Base-by-base conservation (phyloP, 306 rosid species). In the Inga oerstediana region DNA sequence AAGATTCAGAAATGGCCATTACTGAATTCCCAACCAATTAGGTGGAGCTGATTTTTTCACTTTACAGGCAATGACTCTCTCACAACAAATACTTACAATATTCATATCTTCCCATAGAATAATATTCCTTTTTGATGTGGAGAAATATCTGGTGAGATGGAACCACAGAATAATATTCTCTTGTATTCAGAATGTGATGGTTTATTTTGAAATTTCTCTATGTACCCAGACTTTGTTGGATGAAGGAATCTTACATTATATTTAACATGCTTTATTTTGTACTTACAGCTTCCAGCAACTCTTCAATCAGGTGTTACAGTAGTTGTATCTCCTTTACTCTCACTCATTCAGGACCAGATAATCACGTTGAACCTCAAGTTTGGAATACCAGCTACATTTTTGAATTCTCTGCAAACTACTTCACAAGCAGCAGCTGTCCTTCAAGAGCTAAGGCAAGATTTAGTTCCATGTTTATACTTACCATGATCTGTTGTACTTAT, bases 261-360 rank as follows among this genome's bases (percentile, higher is more conserved):
- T 20, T 30, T 72, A 85, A 84, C 79, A 32, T 77, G 12, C 72
- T 41, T 80, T 72, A 72, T 80, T 80, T 75, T 75, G 32, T 82
- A 58, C 81, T 84, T 82, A 71, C 94, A 96, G 99, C 97, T 96
- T 85, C 99, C 99, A 66, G 98, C 99, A 61, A 96, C 94, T 59
- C 89, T 96, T 83, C 94, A 88, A 86, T 88, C 90, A 16, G 99
- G 99, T 52, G 97, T 94, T 77, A 92, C 98, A 4, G 75, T 96
- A 58, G 97, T 96, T 75, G 80, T 96, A 65, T 96, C 98, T 84
- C 99, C 99, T 77, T 90, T 93, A 72, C 99, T 96, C 81, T 96
- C 99, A 68, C 95, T 96, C 78, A 96, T 96, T 88, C 99, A 96
- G 88, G 99, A 96, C 88, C 98, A 96, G 89, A 94, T 94, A 81